Conservation (phyloP, 2,329 filamentous ascomycete genomes). For the Fonsecaea multimorphosa region DNA sequence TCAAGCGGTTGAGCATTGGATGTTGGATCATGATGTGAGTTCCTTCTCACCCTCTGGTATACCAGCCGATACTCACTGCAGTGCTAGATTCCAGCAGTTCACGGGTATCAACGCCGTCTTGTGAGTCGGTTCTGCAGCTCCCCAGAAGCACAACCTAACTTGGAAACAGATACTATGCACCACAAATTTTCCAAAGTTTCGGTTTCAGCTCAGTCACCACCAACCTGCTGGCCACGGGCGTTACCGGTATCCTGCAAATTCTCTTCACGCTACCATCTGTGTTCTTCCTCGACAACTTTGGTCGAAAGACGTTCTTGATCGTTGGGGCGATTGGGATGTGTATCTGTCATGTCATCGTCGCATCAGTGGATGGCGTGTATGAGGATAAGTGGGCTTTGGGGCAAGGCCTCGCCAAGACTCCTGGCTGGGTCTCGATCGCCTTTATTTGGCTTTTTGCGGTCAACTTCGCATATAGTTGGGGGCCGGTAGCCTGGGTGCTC, state of each 20-base stretch:
- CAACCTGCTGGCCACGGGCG: constrained; percentile 47
- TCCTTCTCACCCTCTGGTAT: background rate
- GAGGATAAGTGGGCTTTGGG: constrained; percentile 59
- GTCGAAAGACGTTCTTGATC: constrained; percentile 48
- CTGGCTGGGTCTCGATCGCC: constrained; percentile 71
- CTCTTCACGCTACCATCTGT: constrained; percentile 49
- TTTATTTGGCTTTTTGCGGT: constrained; percentile 72
- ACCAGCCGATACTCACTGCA: background rate
- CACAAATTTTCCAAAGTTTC: constrained; percentile 44
- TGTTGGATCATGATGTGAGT: background rate
- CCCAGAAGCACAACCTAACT: background rate
- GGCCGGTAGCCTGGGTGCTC: constrained; percentile 49
- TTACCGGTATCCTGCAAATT: constrained; percentile 48
- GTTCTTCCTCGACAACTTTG: constrained; percentile 48
- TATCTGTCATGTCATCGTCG: constrained; percentile 72
- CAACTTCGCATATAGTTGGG: constrained; percentile 62
- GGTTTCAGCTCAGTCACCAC: constrained; percentile 45
- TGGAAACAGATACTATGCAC: constrained; percentile 37
- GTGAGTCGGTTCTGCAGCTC: background rate
- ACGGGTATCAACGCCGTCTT: constrained; percentile 46
- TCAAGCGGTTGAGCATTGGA: constrained; percentile 3
- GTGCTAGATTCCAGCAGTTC: constrained; percentile 51
- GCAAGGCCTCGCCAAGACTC: constrained; percentile 54
- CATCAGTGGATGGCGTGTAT: constrained; percentile 69
- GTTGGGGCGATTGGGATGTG: constrained; percentile 72